Conservation (phyloP, 495 filamentous ascomycete genomes). For the Achaetomiella virescens region DNA sequence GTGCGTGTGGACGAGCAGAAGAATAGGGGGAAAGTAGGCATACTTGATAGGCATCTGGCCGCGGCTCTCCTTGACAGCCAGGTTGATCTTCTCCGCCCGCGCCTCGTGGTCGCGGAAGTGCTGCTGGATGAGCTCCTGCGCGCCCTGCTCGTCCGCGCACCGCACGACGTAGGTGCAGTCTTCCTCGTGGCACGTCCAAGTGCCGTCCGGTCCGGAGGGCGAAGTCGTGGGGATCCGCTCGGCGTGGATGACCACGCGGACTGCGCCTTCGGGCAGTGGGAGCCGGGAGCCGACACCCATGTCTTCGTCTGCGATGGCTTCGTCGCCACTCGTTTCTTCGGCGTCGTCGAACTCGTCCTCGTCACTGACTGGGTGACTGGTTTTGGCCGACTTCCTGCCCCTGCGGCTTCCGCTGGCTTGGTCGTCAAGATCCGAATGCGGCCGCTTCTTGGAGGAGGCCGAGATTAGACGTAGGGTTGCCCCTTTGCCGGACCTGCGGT, state of each 20-base stretch:
- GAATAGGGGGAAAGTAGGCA: slow-evolving; percentile 27
- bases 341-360: slow-evolving; percentile 28
- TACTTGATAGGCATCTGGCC: slow-evolving; percentile 56
- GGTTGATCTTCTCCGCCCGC: slow-evolving; percentile 50
- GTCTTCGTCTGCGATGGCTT: slow-evolving; percentile 13
- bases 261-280: slow-evolving; percentile 17
- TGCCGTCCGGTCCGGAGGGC: slow-evolving; percentile 51
- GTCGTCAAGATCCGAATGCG: slow-evolving; percentile 31
- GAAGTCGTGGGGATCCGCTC: slow-evolving; percentile 41
- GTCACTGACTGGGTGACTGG: slow-evolving; percentile 27
- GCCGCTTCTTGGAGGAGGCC: slow-evolving; percentile 33
- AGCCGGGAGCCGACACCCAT: slow-evolving; percentile 3
- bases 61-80: slow-evolving; percentile 48
- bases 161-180: slow-evolving; percentile 60
- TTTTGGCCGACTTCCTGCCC: slow-evolving; percentile 25
- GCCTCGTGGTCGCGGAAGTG: slow-evolving; percentile 64
- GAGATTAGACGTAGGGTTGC: slow-evolving; percentile 27
- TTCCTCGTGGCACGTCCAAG: slow-evolving; percentile 64
- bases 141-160: slow-evolving; percentile 49
- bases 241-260: slow-evolving; percentile 36
- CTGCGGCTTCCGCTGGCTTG: slow-evolving; percentile 22
- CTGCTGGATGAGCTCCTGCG: slow-evolving; percentile 53
- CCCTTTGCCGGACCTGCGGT: slow-evolving; percentile 29
- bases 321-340: slow-evolving; percentile 39
- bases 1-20: slow-evolving; percentile 10